These are phyloP conservation scores for Zychaea mexicana DNA, from an alignment of 371 early-diverging fungal species.

Conservation along the genomic window DNA sequence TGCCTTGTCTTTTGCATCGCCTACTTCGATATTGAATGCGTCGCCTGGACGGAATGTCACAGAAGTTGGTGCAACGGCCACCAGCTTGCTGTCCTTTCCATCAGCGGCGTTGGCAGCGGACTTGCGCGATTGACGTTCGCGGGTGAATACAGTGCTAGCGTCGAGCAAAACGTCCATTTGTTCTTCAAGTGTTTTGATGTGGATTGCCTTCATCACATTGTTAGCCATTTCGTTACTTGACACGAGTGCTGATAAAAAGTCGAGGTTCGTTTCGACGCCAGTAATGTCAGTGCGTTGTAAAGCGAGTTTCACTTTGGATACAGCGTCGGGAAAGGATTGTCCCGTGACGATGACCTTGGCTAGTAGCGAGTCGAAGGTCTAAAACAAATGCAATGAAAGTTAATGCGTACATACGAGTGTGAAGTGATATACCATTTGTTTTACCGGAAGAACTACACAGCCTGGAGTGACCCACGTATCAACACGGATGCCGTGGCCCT, in stretches of 20 bases:
- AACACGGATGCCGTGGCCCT: constrained; percentile 41
- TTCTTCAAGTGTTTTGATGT: constrained; percentile 30
- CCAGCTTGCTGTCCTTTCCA: not conserved
- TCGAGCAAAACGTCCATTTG: constrained; percentile 21
- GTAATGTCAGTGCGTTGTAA: constrained; percentile 26
- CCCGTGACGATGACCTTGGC: constrained; percentile 46
- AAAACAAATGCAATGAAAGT: not conserved
- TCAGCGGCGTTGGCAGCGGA: not conserved
- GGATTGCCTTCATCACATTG: constrained; percentile 18
- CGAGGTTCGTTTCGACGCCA: constrained; percentile 41
- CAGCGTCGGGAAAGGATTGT: constrained; percentile 30
- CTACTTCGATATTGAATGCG: constrained; percentile 34
- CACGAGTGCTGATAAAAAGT: constrained; percentile 31
- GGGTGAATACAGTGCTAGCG: not conserved
- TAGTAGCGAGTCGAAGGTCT: constrained; percentile 45
- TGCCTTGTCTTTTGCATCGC: constrained; percentile 5
- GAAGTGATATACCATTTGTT: not conserved
- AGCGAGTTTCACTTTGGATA: constrained; percentile 28
- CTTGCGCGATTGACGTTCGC: not conserved
- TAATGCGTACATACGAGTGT: not conserved
- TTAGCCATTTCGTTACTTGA: constrained; percentile 13
- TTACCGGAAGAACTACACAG: constrained; percentile 36
- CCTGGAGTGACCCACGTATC: constrained; percentile 46
- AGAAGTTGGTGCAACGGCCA: not conserved
- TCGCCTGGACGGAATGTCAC: constrained; percentile 45